phyloP scores from a whole-genome alignment of 345 rosid species.

The Dimocarpus longan region DNA sequence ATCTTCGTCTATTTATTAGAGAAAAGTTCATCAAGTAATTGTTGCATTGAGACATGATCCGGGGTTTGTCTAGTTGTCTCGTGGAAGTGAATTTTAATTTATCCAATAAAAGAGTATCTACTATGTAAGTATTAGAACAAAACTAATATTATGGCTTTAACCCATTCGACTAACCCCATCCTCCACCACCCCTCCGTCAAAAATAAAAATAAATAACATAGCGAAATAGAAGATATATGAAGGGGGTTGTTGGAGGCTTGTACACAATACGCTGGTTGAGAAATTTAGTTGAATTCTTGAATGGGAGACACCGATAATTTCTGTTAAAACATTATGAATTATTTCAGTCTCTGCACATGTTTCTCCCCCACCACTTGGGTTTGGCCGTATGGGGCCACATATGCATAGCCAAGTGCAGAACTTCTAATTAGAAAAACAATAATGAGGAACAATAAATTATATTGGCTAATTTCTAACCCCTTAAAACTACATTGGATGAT shows the following conservation, averaged over 20 bases:
- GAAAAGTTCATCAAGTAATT: background rate
- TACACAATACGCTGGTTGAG: background rate
- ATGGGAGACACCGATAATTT: too few relatives aligned
- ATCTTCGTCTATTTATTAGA: background rate
- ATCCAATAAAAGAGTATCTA: constrained; percentile 16
- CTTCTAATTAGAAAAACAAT: constrained; percentile 3
- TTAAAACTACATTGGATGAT: constrained; percentile 7
- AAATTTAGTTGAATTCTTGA: background rate
- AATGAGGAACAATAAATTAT: background rate
- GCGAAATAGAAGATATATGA: background rate
- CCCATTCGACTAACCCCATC: background rate
- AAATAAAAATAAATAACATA: background rate
- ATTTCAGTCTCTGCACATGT: constrained; percentile 94
- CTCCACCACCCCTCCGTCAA: background rate
- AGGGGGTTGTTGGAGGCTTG: constrained; percentile 1
- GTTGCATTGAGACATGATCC: background rate
- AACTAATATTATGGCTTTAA: background rate
- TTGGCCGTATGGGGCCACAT: constrained; percentile 86
- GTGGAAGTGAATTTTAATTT: constrained; percentile 41
- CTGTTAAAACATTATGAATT: background rate
- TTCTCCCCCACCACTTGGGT: constrained; percentile 98
- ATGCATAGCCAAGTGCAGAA: constrained; percentile 16
- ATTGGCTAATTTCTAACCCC: constrained; percentile 15
- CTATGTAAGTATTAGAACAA: constrained; percentile 10
- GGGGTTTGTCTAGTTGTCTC: background rate